phyloP scores from a whole-genome alignment of 1,284 basidiomycete species.

The Sutorius eximius region DNA sequence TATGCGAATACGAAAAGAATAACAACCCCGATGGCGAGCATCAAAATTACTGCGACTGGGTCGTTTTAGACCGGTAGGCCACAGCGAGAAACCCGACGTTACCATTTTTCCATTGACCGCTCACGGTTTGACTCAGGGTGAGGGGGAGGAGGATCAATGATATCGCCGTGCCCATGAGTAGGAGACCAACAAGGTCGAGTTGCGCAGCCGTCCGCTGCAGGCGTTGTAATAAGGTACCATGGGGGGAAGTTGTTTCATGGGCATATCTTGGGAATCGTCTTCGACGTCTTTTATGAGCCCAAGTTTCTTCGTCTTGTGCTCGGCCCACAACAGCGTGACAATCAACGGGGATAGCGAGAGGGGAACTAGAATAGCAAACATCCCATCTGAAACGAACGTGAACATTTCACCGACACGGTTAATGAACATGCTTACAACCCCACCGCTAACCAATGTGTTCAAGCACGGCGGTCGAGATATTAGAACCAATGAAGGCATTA shows the following conservation, averaged over 20 bases:
- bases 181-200: slow-evolving; percentile 67
- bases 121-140: slow-evolving; percentile 50
- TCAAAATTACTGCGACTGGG: slow-evolving; percentile 54
- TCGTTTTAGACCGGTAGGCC: slow-evolving; percentile 1
- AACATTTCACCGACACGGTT: not conserved
- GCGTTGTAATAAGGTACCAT: slow-evolving; percentile 5
- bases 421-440: slow-evolving; percentile 54
- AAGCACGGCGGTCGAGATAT: slow-evolving; percentile 61
- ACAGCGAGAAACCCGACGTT: not conserved
- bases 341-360: slow-evolving; percentile 58
- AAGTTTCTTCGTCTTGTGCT: slow-evolving; percentile 57
- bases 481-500: slow-evolving; percentile 69
- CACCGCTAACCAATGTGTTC: slow-evolving; percentile 67
- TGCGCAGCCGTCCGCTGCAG: slow-evolving; percentile 40
- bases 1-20: slow-evolving; percentile 45
- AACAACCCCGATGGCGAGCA: slow-evolving; percentile 51
- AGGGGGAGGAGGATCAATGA: slow-evolving; percentile 69
- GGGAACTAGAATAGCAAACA: slow-evolving; percentile 67
- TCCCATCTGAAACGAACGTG: slow-evolving; percentile 49
- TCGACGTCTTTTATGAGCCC: slow-evolving; percentile 40
- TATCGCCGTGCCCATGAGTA: slow-evolving; percentile 61
- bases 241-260: not conserved
- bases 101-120: slow-evolving; percentile 48
- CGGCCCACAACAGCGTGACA: slow-evolving; percentile 69
- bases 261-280: not conserved